Percentiles rank a stretch among this genome's conserved stretches.
Conservation (phyloP, 106 monocot genomes). For the Dioscorea alata region DNA sequence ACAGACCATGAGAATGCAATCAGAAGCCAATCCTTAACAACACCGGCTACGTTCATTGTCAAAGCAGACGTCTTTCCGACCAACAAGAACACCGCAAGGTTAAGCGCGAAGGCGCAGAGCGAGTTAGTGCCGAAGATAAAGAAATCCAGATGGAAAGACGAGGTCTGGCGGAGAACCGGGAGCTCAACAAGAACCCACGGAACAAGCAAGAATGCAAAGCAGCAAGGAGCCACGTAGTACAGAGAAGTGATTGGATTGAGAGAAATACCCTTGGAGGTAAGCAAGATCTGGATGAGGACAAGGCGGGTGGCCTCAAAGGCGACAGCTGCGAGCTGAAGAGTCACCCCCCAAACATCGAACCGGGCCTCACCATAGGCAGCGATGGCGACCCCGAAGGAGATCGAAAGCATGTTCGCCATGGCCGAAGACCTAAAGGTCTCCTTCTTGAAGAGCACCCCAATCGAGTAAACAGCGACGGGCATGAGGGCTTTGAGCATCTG, state of each 20-base stretch:
- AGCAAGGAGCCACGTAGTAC: constrained; percentile 58
- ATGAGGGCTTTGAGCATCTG: constrained; percentile 47
- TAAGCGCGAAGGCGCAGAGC: constrained; percentile 66
- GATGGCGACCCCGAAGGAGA: constrained; percentile 49
- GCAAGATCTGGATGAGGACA: constrained; percentile 43
- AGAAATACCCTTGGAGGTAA: constrained; percentile 57
- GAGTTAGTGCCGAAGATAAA: constrained; percentile 63
- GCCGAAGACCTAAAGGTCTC: constrained; percentile 26
- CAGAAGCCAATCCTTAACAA: constrained; percentile 76
- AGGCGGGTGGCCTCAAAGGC: constrained; percentile 47
- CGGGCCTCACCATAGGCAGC: constrained; percentile 47
- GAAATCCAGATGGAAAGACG: constrained; percentile 33
- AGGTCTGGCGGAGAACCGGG: constrained; percentile 27
- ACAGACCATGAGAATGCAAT: constrained; percentile 78
- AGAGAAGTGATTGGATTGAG: constrained; percentile 67
- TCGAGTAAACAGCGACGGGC: constrained; percentile 50
- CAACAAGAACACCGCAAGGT: constrained; percentile 67
- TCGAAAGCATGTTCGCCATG: constrained; percentile 46
- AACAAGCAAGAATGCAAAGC: constrained; percentile 30
- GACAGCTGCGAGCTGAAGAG: constrained; percentile 41
- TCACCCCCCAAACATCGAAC: constrained; percentile 28
- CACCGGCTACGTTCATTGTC: constrained; percentile 79
- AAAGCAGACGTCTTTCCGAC: constrained; percentile 80
- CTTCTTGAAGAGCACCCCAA: constrained; percentile 41
- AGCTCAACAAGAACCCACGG: constrained; percentile 48